A percentile compares a stretch with the other conserved stretches of the same genome.
Evolutionary conservation across 2,329 filamentous ascomycete species (phyloP).

Genomic region (Trichoderma breve): DNA sequence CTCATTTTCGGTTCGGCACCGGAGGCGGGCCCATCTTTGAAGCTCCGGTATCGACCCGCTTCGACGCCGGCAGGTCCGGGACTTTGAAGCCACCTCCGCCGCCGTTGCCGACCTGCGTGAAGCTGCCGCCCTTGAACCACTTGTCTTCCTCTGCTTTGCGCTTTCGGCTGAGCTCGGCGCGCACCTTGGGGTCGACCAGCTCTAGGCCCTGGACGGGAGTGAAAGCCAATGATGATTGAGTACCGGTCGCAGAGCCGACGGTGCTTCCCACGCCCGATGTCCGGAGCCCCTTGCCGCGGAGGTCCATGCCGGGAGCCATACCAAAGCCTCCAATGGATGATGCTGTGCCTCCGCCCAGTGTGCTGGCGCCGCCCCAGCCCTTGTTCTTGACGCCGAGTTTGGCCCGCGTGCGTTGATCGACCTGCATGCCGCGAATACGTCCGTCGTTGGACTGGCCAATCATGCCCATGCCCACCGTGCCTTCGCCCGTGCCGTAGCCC

Average conservation of each 20-base stretch:
- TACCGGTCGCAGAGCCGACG: slow-evolving; percentile 61
- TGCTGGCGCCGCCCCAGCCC: slow-evolving; percentile 79
- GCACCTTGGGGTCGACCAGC: slow-evolving; percentile 88
- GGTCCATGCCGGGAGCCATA: slow-evolving; percentile 62
- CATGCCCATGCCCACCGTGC: slow-evolving; percentile 89
- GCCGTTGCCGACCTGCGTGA: slow-evolving; percentile 73
- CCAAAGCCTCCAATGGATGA: slow-evolving; percentile 81
- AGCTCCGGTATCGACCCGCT: slow-evolving; percentile 56
- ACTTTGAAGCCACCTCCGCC: slow-evolving; percentile 74
- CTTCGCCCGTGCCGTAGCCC: slow-evolving; percentile 83
- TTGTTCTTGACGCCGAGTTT: slow-evolving; percentile 95
- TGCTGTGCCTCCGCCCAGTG: slow-evolving; percentile 65
- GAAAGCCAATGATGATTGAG: slow-evolving; percentile 84
- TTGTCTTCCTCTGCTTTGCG: slow-evolving; percentile 90
- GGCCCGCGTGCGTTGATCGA: slow-evolving; percentile 89
- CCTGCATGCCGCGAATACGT: slow-evolving; percentile 81
- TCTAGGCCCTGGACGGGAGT: slow-evolving; percentile 93
- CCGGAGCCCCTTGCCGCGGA: slow-evolving; percentile 76
- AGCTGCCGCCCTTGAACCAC: slow-evolving; percentile 97
- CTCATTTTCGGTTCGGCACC: slow-evolving; percentile 28
- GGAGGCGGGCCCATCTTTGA: slow-evolving; percentile 40
- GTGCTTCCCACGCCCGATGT: slow-evolving; percentile 77
- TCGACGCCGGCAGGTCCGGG: slow-evolving; percentile 68
- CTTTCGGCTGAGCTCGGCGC: slow-evolving; percentile 84
- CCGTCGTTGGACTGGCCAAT: slow-evolving; percentile 86